Conservation (phyloP, 495 filamentous ascomycete species). For the Neurospora sp. region DNA sequence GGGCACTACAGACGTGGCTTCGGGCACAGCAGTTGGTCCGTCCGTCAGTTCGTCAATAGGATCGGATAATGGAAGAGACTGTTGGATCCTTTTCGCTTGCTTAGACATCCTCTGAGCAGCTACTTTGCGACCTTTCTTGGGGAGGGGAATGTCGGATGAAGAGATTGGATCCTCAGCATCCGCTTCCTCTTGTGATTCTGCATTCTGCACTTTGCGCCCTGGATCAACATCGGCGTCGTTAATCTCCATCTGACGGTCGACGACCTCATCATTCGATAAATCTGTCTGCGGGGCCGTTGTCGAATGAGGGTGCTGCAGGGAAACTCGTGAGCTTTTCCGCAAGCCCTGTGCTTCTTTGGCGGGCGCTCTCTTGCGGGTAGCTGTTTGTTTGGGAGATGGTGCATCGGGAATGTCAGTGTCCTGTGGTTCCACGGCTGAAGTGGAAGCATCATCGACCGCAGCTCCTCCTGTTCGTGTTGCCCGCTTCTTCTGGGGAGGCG, state of each 20-base stretch:
- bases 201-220: slow-evolving; percentile 34
- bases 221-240: slow-evolving; percentile 38
- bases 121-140: slow-evolving; percentile 37
- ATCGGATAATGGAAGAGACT: slow-evolving; percentile 7
- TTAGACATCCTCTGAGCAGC: slow-evolving; percentile 33
- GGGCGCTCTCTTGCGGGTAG: slow-evolving; percentile 25
- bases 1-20: slow-evolving; percentile 12
- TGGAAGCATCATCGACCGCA: slow-evolving; percentile 14
- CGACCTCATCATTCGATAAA: slow-evolving; percentile 50
- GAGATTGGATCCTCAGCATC: slow-evolving; percentile 12
- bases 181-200: slow-evolving; percentile 22
- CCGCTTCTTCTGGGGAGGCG: slow-evolving; percentile 57
- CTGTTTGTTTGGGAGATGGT: slow-evolving; percentile 12
- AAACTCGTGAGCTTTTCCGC: slow-evolving; percentile 46
- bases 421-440: slow-evolving; percentile 9
- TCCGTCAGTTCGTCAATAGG: slow-evolving; percentile 13
- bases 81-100: slow-evolving; percentile 37
- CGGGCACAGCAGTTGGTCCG: slow-evolving; percentile 9
- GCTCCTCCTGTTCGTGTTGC: slow-evolving; percentile 42
- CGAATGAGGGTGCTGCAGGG: slow-evolving; percentile 29
- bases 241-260: slow-evolving; percentile 51
- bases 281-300: slow-evolving; percentile 27
- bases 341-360: slow-evolving; percentile 29
- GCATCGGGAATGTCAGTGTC: slow-evolving; percentile 29
- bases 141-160: slow-evolving; percentile 7